Conservation (phyloP, 148 eudicot genomes). For the Fagopyrum tataricum region DNA sequence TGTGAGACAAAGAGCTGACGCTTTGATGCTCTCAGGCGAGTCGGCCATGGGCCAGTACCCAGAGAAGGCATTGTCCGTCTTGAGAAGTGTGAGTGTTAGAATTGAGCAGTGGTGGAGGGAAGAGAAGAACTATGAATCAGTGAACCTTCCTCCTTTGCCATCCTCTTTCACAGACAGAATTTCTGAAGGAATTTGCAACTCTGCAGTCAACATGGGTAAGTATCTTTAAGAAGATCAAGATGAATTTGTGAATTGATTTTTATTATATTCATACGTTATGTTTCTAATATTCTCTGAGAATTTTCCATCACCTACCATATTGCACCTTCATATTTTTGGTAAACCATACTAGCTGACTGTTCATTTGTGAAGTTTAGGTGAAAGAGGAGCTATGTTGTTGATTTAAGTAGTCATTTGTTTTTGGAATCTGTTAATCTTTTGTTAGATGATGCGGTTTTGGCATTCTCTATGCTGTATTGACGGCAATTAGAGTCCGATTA, state of each 20-base stretch:
- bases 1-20: slow-evolving; percentile 93
- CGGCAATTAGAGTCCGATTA: background rate
- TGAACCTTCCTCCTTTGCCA: slow-evolving; percentile 55
- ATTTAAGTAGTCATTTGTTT: background rate
- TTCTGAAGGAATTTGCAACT: slow-evolving; percentile 84
- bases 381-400: background rate
- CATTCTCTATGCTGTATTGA: background rate
- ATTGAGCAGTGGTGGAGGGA: slow-evolving; percentile 98
- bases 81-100: slow-evolving; percentile 88
- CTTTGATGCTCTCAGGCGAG: slow-evolving; percentile 95
- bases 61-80: slow-evolving; percentile 77
- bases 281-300: background rate
- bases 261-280: background rate
- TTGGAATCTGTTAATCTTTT: background rate
- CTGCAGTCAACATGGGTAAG: slow-evolving; percentile 90
- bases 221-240: background rate
- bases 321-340: background rate
- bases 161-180: slow-evolving; percentile 55
- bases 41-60: slow-evolving; percentile 96
- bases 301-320: background rate
- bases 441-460: background rate
- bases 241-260: background rate
- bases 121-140: slow-evolving; percentile 57
- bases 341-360: background rate
- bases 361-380: background rate